Percentiles rank a stretch among this genome's conserved stretches.
Conservation (phyloP, 1,139 yeast species). For the Geotrichum candidum region DNA sequence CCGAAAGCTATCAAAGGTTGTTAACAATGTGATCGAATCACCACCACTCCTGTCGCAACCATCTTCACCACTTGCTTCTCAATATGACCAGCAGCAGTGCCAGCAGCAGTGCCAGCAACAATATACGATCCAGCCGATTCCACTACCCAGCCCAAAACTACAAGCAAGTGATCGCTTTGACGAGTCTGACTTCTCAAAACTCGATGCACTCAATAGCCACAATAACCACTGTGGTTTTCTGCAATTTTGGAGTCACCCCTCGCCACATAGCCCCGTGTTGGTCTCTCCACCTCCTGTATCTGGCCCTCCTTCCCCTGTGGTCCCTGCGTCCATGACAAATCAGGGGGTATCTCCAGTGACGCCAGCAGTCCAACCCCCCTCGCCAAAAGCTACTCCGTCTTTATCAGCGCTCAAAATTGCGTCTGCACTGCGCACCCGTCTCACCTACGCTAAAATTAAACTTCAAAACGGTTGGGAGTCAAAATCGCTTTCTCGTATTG, state of each 20-base stretch:
- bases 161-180: background rate
- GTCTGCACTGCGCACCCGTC: conserved; percentile 40
- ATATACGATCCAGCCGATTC: conserved; percentile 3
- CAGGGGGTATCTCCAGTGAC: background rate
- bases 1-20: background rate
- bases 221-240: background rate
- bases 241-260: background rate
- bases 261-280: background rate
- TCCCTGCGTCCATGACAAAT: background rate
- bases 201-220: background rate
- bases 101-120: background rate
- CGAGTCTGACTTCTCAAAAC: background rate
- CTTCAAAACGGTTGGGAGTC: conserved; percentile 36
- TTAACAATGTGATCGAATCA: background rate
- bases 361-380: background rate
- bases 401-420: conserved; percentile 33
- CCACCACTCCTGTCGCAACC: background rate
- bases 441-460: conserved; percentile 44
- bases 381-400: conserved; percentile 15
- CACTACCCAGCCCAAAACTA: conserved; percentile 26
- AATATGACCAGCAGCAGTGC: background rate
- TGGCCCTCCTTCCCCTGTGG: background rate
- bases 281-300: background rate
- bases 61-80: background rate
- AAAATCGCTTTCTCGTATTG: conserved; percentile 5